These are phyloP conservation scores for Boletus pseudo-olivaceus DNA, from an alignment of 768 basidiomycete genomes.

Conservation along the genomic window DNA sequence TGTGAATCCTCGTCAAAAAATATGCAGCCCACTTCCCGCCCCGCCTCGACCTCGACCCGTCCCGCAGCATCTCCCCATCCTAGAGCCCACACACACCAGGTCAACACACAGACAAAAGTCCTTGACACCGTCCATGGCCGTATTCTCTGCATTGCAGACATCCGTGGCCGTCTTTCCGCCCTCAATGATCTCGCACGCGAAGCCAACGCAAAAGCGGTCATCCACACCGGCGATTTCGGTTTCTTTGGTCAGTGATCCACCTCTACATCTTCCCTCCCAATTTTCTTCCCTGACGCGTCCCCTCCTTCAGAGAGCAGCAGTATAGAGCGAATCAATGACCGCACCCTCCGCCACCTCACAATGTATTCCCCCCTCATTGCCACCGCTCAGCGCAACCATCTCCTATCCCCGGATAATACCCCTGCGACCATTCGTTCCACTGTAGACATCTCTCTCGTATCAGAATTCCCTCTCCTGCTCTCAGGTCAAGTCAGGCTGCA, in stretches of 20 bases:
- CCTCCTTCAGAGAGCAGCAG: conserved; percentile 61
- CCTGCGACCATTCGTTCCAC: conserved; percentile 67
- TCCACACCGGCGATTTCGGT: conserved; percentile 99
- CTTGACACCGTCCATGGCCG: conserved; percentile 79
- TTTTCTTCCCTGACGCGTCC: conserved; percentile 17
- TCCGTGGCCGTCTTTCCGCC: conserved; percentile 80
- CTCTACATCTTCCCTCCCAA: not conserved
- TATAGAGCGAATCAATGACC: conserved; percentile 88
- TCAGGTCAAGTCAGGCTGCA: conserved; percentile 87
- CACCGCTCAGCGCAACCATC: conserved; percentile 72
- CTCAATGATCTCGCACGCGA: conserved; percentile 91
- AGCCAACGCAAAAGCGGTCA: conserved; percentile 84
- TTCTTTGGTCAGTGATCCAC: conserved; percentile 71
- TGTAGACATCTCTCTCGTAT: conserved; percentile 74
- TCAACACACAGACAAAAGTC: conserved; percentile 76
- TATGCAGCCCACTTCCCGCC: conserved; percentile 56
- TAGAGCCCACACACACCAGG: conserved; percentile 38
- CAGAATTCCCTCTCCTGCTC: conserved; percentile 91
- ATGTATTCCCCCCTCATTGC: conserved; percentile 95
- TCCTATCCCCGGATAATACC: conserved; percentile 70
- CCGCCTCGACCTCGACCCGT: conserved; percentile 59
- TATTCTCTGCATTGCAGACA: conserved; percentile 94
- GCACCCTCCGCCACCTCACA: conserved; percentile 91
- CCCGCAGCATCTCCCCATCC: conserved; percentile 57
- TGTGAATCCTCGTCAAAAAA: conserved; percentile 26